These are phyloP conservation scores for Penicillium sp. DNA, from an alignment of 2,329 filamentous ascomycete species.

Conservation along the genomic window DNA sequence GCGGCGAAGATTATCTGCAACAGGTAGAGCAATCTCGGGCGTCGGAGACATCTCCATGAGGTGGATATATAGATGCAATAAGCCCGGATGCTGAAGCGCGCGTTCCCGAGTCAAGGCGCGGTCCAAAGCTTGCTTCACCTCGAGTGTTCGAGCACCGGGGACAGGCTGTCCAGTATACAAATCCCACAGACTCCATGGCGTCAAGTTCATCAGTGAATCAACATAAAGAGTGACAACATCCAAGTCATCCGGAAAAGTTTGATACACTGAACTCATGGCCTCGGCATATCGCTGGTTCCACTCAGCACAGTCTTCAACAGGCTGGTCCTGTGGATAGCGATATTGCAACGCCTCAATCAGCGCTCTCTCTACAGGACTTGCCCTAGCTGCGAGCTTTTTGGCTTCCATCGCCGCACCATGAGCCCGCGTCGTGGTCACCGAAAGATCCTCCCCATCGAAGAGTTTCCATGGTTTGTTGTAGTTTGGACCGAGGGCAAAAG, in stretches of 20 bases:
- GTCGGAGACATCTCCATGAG: slow-evolving; percentile 74
- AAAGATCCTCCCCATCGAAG: slow-evolving; percentile 65
- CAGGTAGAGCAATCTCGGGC: slow-evolving; percentile 63
- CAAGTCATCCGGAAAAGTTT: slow-evolving; percentile 56
- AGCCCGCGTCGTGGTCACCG: slow-evolving; percentile 38
- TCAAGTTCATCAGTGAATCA: slow-evolving; percentile 68
- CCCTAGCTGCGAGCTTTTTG: slow-evolving; percentile 37
- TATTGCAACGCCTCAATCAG: slow-evolving; percentile 64
- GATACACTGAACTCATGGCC: slow-evolving; percentile 61
- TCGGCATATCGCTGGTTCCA: slow-evolving; percentile 64
- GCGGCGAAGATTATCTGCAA: slow-evolving; percentile 63
- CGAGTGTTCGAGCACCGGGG: slow-evolving; percentile 56
- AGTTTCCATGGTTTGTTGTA: slow-evolving; percentile 76
- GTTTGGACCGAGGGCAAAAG: slow-evolving; percentile 72
- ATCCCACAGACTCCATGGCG: slow-evolving; percentile 67
- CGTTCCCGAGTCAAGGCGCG: slow-evolving; percentile 54
- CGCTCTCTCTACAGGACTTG: slow-evolving; percentile 59
- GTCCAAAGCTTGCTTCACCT: slow-evolving; percentile 62
- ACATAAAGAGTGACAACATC: slow-evolving; percentile 66
- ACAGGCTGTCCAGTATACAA: slow-evolving; percentile 59
- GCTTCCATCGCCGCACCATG: slow-evolving; percentile 51
- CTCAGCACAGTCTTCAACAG: slow-evolving; percentile 51
- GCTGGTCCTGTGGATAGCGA: slow-evolving; percentile 60
- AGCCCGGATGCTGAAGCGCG: slow-evolving; percentile 63
- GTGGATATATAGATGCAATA: slow-evolving; percentile 76